Conservation (phyloP, 2,329 filamentous ascomycete genomes). For the Paraphoma chrysanthemicola region DNA sequence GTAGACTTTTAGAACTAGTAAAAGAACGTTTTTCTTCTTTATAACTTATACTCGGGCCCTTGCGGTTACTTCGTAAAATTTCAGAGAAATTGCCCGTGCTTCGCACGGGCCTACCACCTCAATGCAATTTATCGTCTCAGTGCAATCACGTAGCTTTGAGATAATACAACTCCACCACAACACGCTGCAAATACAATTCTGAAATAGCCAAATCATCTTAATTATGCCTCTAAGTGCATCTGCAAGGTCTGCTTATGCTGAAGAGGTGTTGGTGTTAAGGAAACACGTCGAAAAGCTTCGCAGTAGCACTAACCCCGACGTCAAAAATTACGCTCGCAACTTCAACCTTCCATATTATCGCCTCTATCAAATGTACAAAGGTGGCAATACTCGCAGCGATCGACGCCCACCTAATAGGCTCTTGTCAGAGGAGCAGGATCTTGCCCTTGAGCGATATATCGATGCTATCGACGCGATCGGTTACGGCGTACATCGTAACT, state of each 20-base stretch:
- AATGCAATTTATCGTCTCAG: no score
- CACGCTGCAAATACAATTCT: background rate
- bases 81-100: no score
- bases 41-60: no score
- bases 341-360: no score
- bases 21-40: no score
- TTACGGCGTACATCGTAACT: background rate
- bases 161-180: no score
- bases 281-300: background rate
- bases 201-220: background rate
- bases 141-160: no score
- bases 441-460: constrained; percentile 5
- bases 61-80: no score
- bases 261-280: background rate
- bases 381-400: background rate
- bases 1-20: no score
- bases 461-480: constrained; percentile 4
- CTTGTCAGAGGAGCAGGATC: constrained; percentile 3
- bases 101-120: no score
- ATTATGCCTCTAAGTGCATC: background rate
- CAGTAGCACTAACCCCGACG: background rate
- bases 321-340: background rate
- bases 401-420: background rate
- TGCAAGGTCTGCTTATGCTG: background rate
- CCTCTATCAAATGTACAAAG: background rate